Evolutionary conservation across 106 monocot genomes (phyloP).

Genomic region (Narthecium ossifragum): DNA sequence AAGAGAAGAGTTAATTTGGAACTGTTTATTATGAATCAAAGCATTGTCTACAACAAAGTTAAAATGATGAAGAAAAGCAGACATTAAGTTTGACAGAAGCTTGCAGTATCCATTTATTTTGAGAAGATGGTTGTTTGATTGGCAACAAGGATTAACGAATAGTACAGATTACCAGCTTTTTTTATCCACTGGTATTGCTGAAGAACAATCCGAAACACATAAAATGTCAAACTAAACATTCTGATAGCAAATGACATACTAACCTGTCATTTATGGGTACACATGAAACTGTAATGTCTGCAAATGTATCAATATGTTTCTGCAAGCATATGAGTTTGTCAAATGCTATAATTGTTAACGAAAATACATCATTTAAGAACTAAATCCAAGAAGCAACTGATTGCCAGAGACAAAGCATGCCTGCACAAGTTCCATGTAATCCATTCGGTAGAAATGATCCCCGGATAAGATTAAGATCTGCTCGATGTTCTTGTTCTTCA

Average conservation of each 20-base stretch:
- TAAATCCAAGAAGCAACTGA: neutral
- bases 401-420: conserved; percentile 26
- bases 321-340: conserved; percentile 23
- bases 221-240: too few species aligned
- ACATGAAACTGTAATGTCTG: conserved; percentile 85
- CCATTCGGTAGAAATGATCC: conserved; percentile 91
- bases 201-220: too few species aligned
- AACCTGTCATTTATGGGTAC: conserved; percentile 79
- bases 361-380: neutral
- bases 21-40: neutral
- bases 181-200: too few species aligned
- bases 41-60: neutral
- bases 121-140: too few species aligned
- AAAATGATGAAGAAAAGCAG: too few species aligned
- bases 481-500: conserved; percentile 68
- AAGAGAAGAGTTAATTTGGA: too few species aligned
- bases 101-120: too few species aligned
- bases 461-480: conserved; percentile 77
- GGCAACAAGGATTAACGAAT: too few species aligned
- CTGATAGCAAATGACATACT: too few species aligned
- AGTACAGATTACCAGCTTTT: too few species aligned
- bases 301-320: conserved; percentile 73
- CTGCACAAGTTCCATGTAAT: conserved; percentile 92
- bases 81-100: too few species aligned
- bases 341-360: neutral